Base-by-base conservation (phyloP, 257 asterid genomes). In the Linaria vulgaris region DNA sequence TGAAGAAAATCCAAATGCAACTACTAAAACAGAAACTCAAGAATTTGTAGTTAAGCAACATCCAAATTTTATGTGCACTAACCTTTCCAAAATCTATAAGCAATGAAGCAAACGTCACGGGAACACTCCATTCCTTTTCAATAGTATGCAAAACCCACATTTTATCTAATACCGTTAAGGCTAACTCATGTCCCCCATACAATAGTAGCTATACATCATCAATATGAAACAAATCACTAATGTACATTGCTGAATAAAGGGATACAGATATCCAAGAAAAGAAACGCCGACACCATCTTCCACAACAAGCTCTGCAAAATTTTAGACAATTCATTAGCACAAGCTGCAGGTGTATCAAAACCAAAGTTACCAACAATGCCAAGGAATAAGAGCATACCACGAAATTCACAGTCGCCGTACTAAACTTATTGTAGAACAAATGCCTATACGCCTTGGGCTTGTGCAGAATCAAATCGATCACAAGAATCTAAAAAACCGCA, bases 391-490 rank as follows among this genome's bases (percentile, higher is more conserved):
- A 47, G 3, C 24, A 24, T 68, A 90, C 95, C 96, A 80, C 74
- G 66, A 63, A 71, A 68, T 78, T 71, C 48, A 76, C 68, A 27
- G 68, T 61, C 70, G 66, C 78, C 72, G 65, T 75, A 58, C 71
- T 55, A 63, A 82, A 75, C 80, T 74, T 73, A 68, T 91, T 88
- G 80, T 76, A 78, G 87, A 88, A 91, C 59, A 88, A 71, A 83
- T 91, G 98, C 57, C 90, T 75, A 60, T 88, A 91, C 0, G 95
- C 95, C 76, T 79, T 74, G 68, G 89, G 83, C 81, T 88, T 91
- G 82, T 86, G 98, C 72, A 91, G 87, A 76, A 91, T 91, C 85
- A 91, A 74, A 77, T 91, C 96, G 63, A 91, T 81, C 37, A 86
- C 69, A 69, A 88, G 77, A 76, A 91, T 91, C 96, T 85, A 70